These are phyloP conservation scores for Wickerhamiella brachini DNA, from an alignment of 805 yeast genomes.

Conservation along the genomic window DNA sequence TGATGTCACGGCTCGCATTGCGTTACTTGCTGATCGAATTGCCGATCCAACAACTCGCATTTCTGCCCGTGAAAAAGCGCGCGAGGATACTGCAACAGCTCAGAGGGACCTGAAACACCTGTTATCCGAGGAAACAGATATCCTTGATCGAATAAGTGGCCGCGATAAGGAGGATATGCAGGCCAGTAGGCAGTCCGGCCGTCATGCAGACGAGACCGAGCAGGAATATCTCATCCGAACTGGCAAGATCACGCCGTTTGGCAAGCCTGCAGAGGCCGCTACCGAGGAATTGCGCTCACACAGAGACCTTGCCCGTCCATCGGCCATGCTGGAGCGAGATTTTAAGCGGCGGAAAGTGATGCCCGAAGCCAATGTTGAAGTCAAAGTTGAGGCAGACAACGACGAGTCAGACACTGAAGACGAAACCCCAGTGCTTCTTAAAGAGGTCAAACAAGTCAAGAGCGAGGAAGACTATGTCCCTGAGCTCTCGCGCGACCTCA, in stretches of 20 bases:
- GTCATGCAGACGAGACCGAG: constrained; percentile 59
- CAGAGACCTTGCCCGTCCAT: constrained; percentile 24
- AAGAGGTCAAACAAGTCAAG: constrained; percentile 7
- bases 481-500: constrained; percentile 4
- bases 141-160: constrained; percentile 33
- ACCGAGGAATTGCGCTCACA: constrained; percentile 34
- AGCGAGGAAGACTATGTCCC: constrained; percentile 17
- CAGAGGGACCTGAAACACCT: constrained; percentile 40
- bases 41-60: constrained; percentile 44
- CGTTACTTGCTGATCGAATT: constrained; percentile 35
- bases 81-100: constrained; percentile 41
- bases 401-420: constrained; percentile 18
- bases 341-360: constrained; percentile 1
- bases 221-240: constrained; percentile 72
- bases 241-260: constrained; percentile 91
- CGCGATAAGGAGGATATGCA: constrained; percentile 5
- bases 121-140: constrained; percentile 51
- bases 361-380: no score
- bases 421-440: constrained; percentile 14
- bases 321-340: constrained; percentile 5
- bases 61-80: constrained; percentile 42
- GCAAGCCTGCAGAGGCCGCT: constrained; percentile 32
- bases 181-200: constrained; percentile 7
- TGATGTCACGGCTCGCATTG: constrained; percentile 32
- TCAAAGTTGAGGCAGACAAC: neutral